Base-by-base conservation (phyloP, 23 red algal species). In the Gracilaria domingensis region DNA sequence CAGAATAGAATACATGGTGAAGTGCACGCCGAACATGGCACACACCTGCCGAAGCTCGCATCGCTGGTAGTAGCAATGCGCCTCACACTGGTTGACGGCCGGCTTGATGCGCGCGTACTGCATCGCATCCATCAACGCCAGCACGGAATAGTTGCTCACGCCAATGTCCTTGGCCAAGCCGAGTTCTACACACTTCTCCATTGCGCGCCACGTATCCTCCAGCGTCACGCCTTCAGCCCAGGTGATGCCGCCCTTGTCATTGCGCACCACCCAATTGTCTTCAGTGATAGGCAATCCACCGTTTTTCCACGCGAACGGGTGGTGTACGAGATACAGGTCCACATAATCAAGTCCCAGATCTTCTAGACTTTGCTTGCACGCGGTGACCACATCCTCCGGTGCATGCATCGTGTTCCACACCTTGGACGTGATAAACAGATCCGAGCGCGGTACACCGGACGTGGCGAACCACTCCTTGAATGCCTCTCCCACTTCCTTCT, bases 371-470 rank as follows among this genome's bases (percentile, higher is more conserved):
- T 79, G 91, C 34, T 81, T 42, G 48, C 90, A 95, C 17, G 90
- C 96, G 26, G 70, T 75, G 14, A 88, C 67, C 35, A 98, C 96
- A 24, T 95, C 81, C 57, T 98, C 88, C 66, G 42, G 51, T 33
- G 79, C 84, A 38, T 95, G 93, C 44, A 87, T 92, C 30, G 93
- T 95, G 87, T 98, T 98, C 96, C 96, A 98, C 50, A 95, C 49
- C 80, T 98, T 98, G 1, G 70, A 79, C 34, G 90, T 94, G 59
- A 98, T 58, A 40, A 95, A 98, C 2, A 98, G 24, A 5, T 98
- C 89, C 29, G 75, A 69, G 33, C 96, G 66, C 17, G 82, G 59
- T 0, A 95, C 79, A 23, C 79, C 86, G 7, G 38, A 42, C 14
- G 53, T 82, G 37, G 84, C 84, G 35, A 98, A 79, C 57, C 85